These are phyloP conservation scores for Zelonia costaricensis DNA, from an alignment of 208 protist species.

Conservation along the genomic window DNA sequence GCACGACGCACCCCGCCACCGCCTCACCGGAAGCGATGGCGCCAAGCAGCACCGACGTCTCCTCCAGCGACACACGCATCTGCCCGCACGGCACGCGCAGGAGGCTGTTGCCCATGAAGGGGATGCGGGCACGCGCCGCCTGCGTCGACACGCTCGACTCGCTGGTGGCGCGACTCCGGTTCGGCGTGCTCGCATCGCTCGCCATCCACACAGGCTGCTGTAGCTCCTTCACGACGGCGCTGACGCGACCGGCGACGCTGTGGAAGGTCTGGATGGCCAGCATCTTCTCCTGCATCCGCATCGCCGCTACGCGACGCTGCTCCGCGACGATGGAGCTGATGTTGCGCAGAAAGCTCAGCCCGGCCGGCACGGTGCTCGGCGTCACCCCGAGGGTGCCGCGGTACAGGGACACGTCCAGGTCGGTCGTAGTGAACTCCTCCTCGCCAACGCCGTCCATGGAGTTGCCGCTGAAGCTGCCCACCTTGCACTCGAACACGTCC, in stretches of 20 bases:
- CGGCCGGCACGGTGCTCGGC: constrained; percentile 71
- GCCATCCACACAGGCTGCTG: neutral
- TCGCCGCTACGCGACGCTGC: constrained; percentile 41
- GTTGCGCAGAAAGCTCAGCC: constrained; percentile 56
- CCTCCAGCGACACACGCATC: constrained; percentile 48
- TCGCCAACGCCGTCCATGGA: constrained; percentile 79
- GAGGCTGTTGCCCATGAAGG: constrained; percentile 72
- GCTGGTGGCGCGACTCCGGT: neutral
- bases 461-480: constrained; percentile 36
- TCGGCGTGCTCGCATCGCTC: neutral
- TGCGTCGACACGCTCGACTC: constrained; percentile 15
- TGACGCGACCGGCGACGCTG: neutral
- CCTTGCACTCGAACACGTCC: constrained; percentile 82
- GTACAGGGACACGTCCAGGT: constrained; percentile 44
- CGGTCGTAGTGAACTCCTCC: constrained; percentile 49
- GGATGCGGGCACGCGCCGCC: constrained; percentile 23
- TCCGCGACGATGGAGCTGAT: constrained; percentile 56
- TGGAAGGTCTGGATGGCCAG: neutral
- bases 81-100: constrained; percentile 71
- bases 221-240: neutral
- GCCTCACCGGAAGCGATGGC: constrained; percentile 44
- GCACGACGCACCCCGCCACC: constrained; percentile 57
- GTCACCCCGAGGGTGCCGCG: constrained; percentile 67
- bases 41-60: constrained; percentile 69
- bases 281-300: constrained; percentile 26